Conservation (phyloP, 257 asterid species). For the Avicennia marina region DNA sequence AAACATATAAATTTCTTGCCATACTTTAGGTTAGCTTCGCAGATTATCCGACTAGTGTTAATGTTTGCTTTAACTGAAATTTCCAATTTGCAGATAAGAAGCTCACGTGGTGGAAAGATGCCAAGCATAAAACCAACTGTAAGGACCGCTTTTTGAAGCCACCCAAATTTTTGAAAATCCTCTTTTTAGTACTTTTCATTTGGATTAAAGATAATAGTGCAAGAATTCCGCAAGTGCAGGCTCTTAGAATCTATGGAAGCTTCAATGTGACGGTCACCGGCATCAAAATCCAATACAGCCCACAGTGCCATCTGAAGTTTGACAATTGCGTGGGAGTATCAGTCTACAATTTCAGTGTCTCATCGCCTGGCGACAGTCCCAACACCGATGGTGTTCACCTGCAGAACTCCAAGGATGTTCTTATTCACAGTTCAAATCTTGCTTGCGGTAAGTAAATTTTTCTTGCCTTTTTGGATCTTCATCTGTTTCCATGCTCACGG, state of each 20-base stretch:
- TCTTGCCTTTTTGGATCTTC: too few species aligned
- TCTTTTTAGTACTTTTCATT: background rate
- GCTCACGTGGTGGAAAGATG: conserved; percentile 53
- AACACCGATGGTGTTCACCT: conserved; percentile 93
- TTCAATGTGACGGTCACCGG: conserved; percentile 77
- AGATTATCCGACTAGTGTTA: background rate
- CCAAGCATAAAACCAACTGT: conserved; percentile 86
- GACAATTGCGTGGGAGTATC: conserved; percentile 71
- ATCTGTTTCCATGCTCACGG: too few species aligned
- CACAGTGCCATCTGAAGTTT: conserved; percentile 79
- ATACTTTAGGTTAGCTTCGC: conserved; percentile 61
- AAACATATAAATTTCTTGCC: conserved; percentile 1
- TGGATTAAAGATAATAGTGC: too few species aligned
- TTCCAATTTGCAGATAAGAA: conserved; percentile 31
- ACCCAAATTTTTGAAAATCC: too few species aligned
- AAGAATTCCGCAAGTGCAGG: conserved; percentile 33
- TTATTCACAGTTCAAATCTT: conserved; percentile 56
- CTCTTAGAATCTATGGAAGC: conserved; percentile 84
- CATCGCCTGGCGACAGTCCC: conserved; percentile 87
- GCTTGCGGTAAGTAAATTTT: conserved; percentile 58
- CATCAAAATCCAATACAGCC: conserved; percentile 70
- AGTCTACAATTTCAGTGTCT: conserved; percentile 55
- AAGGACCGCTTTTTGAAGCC: conserved; percentile 23
- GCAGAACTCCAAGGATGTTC: conserved; percentile 80
- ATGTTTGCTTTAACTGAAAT: background rate